phyloP scores from a whole-genome alignment of 805 yeast species.

The Starmerella asiatica region DNA sequence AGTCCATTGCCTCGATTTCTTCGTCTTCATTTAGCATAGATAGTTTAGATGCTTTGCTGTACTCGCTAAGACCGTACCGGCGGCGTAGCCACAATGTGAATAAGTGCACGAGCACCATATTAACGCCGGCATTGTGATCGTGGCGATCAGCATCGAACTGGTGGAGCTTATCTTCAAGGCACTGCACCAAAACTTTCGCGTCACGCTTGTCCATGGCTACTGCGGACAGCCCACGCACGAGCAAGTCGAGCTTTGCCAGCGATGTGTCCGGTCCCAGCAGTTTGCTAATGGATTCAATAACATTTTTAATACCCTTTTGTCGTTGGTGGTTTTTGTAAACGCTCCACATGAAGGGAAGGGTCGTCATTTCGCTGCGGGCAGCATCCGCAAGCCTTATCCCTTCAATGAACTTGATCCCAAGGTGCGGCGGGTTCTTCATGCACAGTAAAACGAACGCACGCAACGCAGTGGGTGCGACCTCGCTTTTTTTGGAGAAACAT shows the following conservation, averaged over 20 bases:
- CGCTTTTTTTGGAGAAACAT: slow-evolving; percentile 6
- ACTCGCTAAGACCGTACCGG: slow-evolving; percentile 5
- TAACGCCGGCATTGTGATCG: not conserved
- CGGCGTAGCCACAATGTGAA: slow-evolving; percentile 13
- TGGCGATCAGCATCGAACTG: slow-evolving; percentile 6
- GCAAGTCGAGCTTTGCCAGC: not conserved
- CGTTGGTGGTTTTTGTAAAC: not conserved
- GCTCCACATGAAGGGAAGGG: slow-evolving; percentile 5
- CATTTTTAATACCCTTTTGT: slow-evolving; percentile 1
- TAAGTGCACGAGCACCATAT: slow-evolving; percentile 3
- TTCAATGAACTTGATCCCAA: slow-evolving; percentile 7
- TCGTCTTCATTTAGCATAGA: not conserved
- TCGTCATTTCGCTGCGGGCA: not conserved
- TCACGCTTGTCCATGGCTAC: slow-evolving; percentile 5
- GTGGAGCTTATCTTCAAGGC: slow-evolving; percentile 3
- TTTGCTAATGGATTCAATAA: slow-evolving; percentile 2
- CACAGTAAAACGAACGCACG: slow-evolving; percentile 2
- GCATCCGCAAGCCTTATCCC: slow-evolving; percentile 3
- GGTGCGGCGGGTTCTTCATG: slow-evolving; percentile 7
- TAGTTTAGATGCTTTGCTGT: not conserved
- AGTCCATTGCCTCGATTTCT: slow-evolving; percentile 7
- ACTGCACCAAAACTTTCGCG: slow-evolving; percentile 6
- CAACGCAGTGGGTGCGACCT: slow-evolving; percentile 11
- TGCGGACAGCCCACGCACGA: slow-evolving; percentile 5
- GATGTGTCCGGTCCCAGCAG: not conserved